Evolutionary conservation across 805 yeast species (phyloP).

Genomic region (Cyberlindnera americana): DNA sequence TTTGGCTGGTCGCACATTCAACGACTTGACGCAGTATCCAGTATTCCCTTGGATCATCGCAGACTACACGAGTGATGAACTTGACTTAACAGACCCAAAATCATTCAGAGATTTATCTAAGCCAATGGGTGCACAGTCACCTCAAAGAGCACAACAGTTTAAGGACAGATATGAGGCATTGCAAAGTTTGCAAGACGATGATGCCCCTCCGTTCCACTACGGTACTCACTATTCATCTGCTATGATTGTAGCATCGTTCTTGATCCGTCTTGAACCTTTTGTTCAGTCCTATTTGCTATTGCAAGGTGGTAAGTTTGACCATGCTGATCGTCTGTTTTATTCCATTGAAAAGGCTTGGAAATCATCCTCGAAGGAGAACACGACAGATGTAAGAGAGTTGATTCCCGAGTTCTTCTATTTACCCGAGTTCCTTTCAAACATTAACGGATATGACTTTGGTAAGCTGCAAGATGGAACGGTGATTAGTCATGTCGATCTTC

Average conservation of each 20-base stretch:
- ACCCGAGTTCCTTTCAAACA: slow-evolving; percentile 72
- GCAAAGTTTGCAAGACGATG: slow-evolving; percentile 52
- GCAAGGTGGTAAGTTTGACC: slow-evolving; percentile 89
- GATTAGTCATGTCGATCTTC: slow-evolving; percentile 63
- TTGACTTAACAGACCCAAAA: slow-evolving; percentile 62
- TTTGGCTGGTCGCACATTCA: slow-evolving; percentile 83
- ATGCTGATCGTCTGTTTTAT: slow-evolving; percentile 76
- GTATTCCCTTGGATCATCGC: slow-evolving; percentile 90
- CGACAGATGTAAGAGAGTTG: slow-evolving; percentile 84
- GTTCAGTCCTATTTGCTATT: slow-evolving; percentile 72
- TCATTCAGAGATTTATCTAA: slow-evolving; percentile 73
- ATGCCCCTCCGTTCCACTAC: slow-evolving; percentile 79
- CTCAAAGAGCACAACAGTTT: slow-evolving; percentile 57
- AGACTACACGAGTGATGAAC: slow-evolving; percentile 66
- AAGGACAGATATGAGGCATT: slow-evolving; percentile 71
- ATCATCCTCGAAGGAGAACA: slow-evolving; percentile 73
- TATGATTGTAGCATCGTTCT: slow-evolving; percentile 82
- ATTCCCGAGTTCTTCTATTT: slow-evolving; percentile 83
- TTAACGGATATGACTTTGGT: slow-evolving; percentile 70
- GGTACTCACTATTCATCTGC: slow-evolving; percentile 94
- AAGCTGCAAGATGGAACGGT: slow-evolving; percentile 53
- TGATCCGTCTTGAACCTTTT: slow-evolving; percentile 76
- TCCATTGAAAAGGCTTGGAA: slow-evolving; percentile 77
- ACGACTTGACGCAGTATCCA: slow-evolving; percentile 87
- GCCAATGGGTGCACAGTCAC: slow-evolving; percentile 89